phyloP scores from a whole-genome alignment of 768 basidiomycete species.

The Holtermanniella nyarrowii region DNA sequence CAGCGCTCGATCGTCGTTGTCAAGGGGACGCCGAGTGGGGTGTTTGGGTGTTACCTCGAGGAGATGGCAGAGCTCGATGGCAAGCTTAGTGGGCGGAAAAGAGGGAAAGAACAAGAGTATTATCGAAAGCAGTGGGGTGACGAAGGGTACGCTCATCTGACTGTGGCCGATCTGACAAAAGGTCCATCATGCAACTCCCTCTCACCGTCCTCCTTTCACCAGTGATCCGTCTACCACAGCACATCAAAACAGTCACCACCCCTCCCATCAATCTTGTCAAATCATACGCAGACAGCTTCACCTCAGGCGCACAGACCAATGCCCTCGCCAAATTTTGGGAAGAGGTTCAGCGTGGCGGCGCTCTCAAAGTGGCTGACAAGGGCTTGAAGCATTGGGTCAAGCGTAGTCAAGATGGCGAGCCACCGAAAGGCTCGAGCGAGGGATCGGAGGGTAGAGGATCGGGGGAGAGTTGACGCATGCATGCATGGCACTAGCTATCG shows the following conservation, averaged over 20 bases:
- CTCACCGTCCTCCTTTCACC: neutral
- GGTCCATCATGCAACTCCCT: neutral
- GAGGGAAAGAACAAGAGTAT: neutral
- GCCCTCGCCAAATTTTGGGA: neutral
- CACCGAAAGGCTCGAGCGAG: neutral
- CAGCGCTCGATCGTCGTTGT: constrained; percentile 28
- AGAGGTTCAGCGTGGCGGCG: neutral
- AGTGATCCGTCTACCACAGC: neutral
- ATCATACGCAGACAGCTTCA: neutral
- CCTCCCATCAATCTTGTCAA: neutral
- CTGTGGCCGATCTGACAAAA: neutral
- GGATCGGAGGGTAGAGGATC: neutral
- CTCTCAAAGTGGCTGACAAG: neutral
- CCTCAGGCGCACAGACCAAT: neutral
- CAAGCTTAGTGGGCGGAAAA: neutral
- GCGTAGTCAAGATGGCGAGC: neutral
- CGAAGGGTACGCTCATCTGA: neutral
- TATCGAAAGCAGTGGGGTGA: neutral
- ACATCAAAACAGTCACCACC: neutral
- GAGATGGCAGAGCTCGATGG: constrained; percentile 11
- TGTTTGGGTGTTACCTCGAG: constrained; percentile 34
- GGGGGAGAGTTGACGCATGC: neutral
- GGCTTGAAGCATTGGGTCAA: neutral
- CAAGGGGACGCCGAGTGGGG: constrained; percentile 23
- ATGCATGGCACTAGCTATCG: neutral